phyloP scores from a whole-genome alignment of 139 green algal genomes.

The Pycnococcus provasolii region DNA sequence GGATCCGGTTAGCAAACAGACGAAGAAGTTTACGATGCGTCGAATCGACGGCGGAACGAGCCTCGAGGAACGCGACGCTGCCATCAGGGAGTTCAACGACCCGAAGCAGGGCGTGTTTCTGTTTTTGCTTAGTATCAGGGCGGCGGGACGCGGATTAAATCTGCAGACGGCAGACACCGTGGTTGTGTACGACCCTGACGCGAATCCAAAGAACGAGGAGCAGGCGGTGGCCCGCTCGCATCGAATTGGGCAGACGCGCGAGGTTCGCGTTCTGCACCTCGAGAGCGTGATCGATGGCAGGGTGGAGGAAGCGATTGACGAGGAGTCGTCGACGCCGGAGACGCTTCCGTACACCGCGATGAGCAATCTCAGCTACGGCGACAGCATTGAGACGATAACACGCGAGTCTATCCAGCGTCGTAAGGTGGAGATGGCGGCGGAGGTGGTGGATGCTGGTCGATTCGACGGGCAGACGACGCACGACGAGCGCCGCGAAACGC shows the following conservation, averaged over 20 bases:
- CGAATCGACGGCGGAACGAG: conserved; percentile 78
- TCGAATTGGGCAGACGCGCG: conserved; percentile 90
- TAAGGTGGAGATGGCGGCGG: conserved; percentile 98
- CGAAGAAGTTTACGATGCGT: conserved; percentile 38
- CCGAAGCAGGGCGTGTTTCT: conserved; percentile 69
- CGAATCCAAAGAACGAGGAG: conserved; percentile 99
- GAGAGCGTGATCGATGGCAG: conserved; percentile 64
- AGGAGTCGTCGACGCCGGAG: not conserved
- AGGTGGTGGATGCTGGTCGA: conserved; percentile 49
- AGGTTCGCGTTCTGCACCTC: conserved; percentile 80
- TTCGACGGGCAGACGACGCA: conserved; percentile 91
- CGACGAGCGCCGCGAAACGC: conserved; percentile 48
- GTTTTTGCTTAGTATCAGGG: conserved; percentile 90
- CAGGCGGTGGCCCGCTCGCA: conserved; percentile 84
- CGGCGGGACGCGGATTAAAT: conserved; percentile 84
- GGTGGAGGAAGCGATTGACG: not conserved
- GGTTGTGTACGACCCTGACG: conserved; percentile 94
- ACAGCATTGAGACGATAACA: conserved; percentile 86
- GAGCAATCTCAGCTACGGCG: conserved; percentile 44
- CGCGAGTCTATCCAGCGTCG: conserved; percentile 92
- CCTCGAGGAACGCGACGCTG: conserved; percentile 57
- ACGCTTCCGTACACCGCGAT: not conserved
- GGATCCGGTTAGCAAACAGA: conserved; percentile 17
- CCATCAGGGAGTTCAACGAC: conserved; percentile 87
- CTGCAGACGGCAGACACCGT: conserved; percentile 93